phyloP scores from a whole-genome alignment of 345 rosid species.

The Eucalyptus sp. region DNA sequence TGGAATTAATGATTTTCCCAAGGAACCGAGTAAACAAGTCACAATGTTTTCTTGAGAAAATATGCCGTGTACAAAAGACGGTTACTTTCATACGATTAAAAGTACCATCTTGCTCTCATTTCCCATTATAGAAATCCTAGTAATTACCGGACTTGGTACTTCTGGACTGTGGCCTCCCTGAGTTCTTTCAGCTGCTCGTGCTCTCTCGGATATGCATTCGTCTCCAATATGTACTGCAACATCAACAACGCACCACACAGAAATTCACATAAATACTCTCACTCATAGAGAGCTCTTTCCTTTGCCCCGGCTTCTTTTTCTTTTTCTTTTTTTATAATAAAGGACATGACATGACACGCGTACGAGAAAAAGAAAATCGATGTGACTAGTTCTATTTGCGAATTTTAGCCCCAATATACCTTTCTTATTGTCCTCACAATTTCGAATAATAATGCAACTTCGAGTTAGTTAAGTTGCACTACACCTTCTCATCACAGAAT shows the following conservation, averaged over 20 bases:
- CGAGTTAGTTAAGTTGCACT: background rate
- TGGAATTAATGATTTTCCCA: no score
- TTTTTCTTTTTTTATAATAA: no score
- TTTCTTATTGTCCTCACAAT: background rate
- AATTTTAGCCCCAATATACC: no score
- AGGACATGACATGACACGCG: rapidly evolving
- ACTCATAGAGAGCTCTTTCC: background rate
- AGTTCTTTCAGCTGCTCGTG: slow-evolving; percentile 28
- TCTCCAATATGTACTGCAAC: slow-evolving; percentile 24
- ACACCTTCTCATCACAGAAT: background rate
- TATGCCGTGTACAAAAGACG: no score
- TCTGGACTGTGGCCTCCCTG: slow-evolving; percentile 19
- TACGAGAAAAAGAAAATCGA: no score
- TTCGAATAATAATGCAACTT: background rate
- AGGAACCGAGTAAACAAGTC: no score
- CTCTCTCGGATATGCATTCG: slow-evolving; percentile 39
- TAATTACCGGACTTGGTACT: slow-evolving; percentile 4
- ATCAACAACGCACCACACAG: background rate
- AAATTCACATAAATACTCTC: background rate
- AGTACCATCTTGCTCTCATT: no score
- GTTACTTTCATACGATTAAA: no score
- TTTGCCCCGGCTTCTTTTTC: rapidly evolving
- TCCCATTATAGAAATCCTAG: background rate
- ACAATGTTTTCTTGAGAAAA: no score
- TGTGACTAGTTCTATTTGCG: no score